phyloP scores from a whole-genome alignment of 495 filamentous ascomycete genomes.

The Geoglossum glabrum region DNA sequence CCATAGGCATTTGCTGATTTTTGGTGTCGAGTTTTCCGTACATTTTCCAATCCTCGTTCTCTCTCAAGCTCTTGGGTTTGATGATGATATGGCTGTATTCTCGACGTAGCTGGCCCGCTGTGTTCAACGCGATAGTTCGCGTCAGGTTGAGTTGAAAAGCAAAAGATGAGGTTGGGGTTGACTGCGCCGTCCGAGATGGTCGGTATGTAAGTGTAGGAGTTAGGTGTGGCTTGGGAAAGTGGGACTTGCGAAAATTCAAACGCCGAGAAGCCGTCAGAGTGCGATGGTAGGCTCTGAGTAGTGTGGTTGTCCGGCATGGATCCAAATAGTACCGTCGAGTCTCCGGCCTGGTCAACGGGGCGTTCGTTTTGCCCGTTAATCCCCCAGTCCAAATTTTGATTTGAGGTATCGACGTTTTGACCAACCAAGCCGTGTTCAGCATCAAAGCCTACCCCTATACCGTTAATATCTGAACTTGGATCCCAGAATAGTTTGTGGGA shows the following conservation, averaged over 20 bases:
- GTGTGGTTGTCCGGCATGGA: not conserved
- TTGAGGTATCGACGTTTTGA: not conserved
- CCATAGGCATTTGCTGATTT: not conserved
- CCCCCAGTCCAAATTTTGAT: not conserved
- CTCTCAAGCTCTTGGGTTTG: slow-evolving; percentile 35
- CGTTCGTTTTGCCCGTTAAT: not conserved
- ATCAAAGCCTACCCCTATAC: slow-evolving; percentile 35
- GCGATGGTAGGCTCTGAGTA: not conserved
- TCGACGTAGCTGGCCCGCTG: not conserved
- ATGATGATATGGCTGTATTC: slow-evolving; percentile 32
- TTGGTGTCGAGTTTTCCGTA: not conserved
- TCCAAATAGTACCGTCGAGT: not conserved
- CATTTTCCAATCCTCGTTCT: slow-evolving; percentile 22
- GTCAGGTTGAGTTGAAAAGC: not conserved
- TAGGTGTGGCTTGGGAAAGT: not conserved
- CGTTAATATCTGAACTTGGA: slow-evolving; percentile 29
- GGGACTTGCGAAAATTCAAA: not conserved
- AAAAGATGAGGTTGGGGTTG: slow-evolving; percentile 34
- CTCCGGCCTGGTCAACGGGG: not conserved
- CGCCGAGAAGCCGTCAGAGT: not conserved
- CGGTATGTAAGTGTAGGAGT: not conserved
- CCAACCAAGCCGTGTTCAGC: not conserved
- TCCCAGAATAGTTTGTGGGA: slow-evolving; percentile 60
- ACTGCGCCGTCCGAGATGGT: slow-evolving; percentile 11
- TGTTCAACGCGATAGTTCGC: not conserved